phyloP scores from a whole-genome alignment of 2,329 filamentous ascomycete genomes.

The Beauveria medogensis region DNA sequence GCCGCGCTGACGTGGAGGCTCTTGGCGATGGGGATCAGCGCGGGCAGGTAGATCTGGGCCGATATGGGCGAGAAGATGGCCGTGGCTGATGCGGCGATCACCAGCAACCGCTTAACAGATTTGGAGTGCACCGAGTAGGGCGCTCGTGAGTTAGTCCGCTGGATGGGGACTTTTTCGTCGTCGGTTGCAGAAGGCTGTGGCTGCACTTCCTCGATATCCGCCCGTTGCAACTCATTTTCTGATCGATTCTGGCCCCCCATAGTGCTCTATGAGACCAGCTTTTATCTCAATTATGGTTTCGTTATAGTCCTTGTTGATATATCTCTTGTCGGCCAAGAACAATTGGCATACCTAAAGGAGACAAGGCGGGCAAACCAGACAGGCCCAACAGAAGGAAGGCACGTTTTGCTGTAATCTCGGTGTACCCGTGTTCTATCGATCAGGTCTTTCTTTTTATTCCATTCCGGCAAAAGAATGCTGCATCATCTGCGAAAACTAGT shows the following conservation, averaged over 20 bases:
- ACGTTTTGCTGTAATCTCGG: no score
- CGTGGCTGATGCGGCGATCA: slow-evolving; percentile 29
- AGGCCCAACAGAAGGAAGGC: no score
- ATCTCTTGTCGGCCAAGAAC: neutral
- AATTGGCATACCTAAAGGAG: no score
- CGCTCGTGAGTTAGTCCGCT: slow-evolving; percentile 7
- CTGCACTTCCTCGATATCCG: neutral
- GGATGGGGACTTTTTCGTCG: neutral
- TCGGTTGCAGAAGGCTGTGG: neutral
- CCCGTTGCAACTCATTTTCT: neutral
- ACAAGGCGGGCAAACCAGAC: no score
- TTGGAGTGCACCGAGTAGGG: slow-evolving; percentile 31
- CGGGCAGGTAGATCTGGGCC: slow-evolving; percentile 47
- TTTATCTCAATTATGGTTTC: neutral
- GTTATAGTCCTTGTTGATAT: neutral
- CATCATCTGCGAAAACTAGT: no score
- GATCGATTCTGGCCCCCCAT: neutral
- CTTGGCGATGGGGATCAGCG: slow-evolving; percentile 38
- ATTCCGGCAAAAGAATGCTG: no score
- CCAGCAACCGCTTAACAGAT: slow-evolving; percentile 33
- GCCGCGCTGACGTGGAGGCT: slow-evolving; percentile 36
- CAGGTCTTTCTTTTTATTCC: no score
- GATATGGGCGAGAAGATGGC: slow-evolving; percentile 40
- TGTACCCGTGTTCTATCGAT: no score
- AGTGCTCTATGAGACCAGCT: neutral